A percentile compares a stretch with the other conserved stretches of the same genome.
phyloP scores from a whole-genome alignment of 2,329 filamentous ascomycete genomes.

The Paraphaeosphaeria minitans region DNA sequence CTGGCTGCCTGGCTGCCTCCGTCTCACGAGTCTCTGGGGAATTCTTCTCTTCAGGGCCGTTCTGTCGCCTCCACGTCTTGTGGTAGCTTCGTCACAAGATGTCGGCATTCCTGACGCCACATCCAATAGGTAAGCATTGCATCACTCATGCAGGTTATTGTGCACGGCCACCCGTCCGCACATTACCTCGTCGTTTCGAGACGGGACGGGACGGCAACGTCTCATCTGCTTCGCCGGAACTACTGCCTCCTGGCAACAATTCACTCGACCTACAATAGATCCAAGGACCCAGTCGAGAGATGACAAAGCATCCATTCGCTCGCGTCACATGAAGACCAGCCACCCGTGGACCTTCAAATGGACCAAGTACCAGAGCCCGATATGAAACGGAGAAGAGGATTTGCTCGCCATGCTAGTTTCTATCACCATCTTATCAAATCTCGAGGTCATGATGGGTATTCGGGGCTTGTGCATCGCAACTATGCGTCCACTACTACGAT shows the following conservation, averaged over 20 bases:
- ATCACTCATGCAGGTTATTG: not conserved
- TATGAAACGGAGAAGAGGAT: too few species aligned
- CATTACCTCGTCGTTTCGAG: not conserved
- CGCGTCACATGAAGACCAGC: too few species aligned
- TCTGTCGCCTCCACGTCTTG: not conserved
- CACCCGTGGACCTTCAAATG: not conserved
- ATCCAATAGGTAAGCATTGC: conserved; percentile 5
- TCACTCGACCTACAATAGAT: too few species aligned
- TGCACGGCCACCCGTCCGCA: not conserved
- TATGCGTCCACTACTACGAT: conserved; percentile 48
- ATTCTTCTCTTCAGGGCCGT: not conserved
- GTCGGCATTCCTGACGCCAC: not conserved
- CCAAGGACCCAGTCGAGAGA: not conserved
- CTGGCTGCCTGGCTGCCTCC: not conserved
- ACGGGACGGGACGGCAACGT: not conserved
- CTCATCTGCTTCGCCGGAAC: not conserved
- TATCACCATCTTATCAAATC: conserved; percentile 50
- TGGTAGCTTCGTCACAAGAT: not conserved
- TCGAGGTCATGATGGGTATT: conserved; percentile 53
- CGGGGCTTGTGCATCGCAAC: conserved; percentile 51
- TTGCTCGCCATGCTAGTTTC: conserved; percentile 46
- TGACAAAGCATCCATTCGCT: not conserved
- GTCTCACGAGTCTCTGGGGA: not conserved
- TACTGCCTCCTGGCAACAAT: not conserved
- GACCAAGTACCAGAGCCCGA: too few species aligned